Conservation (phyloP, 768 basidiomycete genomes). For the Suillus tomentosus region DNA sequence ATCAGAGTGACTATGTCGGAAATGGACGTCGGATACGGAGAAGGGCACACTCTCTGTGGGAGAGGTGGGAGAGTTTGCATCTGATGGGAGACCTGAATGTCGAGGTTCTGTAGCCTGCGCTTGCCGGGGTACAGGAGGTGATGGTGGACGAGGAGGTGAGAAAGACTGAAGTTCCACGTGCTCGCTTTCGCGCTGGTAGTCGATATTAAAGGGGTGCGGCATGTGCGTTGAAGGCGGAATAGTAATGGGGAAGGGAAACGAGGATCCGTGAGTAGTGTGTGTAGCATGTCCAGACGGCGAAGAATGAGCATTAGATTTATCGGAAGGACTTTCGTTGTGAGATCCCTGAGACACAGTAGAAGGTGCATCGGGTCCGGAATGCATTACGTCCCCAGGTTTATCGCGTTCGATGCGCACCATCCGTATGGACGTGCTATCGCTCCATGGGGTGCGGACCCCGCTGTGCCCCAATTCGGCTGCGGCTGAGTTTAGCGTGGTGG, state of each 20-base stretch:
- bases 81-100: conserved; percentile 31
- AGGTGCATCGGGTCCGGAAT: conserved; percentile 33
- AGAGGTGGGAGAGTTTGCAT: conserved; percentile 53
- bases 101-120: conserved; percentile 25
- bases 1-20: conserved; percentile 43
- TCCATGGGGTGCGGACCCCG: conserved; percentile 14
- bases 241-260: conserved; percentile 49
- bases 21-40: conserved; percentile 55
- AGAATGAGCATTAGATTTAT: conserved; percentile 21
- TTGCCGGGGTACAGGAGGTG: conserved; percentile 26
- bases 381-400: conserved; percentile 15
- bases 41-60: conserved; percentile 60
- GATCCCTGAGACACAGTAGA: conserved; percentile 35
- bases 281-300: conserved; percentile 24
- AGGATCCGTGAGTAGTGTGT: conserved; percentile 27
- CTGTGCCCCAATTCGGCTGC: conserved; percentile 31
- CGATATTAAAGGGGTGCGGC: conserved; percentile 21
- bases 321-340: conserved; percentile 23
- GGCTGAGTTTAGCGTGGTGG: conserved; percentile 28
- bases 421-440: conserved; percentile 22
- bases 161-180: neutral
- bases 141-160: conserved; percentile 11
- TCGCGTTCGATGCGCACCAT: conserved; percentile 24
- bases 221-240: conserved; percentile 45
- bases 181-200: conserved; percentile 19